Base-by-base conservation (phyloP, 495 filamentous ascomycete genomes). In the Lasiosphaeris hirsuta region DNA sequence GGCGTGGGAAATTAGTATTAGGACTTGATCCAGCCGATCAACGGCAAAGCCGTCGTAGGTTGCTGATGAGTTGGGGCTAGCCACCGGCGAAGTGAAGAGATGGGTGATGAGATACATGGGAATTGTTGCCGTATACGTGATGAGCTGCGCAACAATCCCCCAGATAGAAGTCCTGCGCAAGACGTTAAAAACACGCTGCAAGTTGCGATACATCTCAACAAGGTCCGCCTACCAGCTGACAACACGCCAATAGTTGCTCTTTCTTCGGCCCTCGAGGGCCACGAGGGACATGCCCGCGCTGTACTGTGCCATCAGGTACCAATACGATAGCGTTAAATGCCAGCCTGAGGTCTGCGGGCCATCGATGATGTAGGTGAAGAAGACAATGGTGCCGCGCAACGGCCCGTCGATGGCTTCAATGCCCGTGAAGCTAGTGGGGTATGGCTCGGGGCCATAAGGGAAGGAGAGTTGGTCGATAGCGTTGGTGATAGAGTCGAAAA, bases 281-380 rank as follows among this genome's bases (percentile, higher is more conserved):
- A 87, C 65, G 47, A 86, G 52, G 14, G 73, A 70, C 82, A 82
- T 86, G 37, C 72, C 76, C 3, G 81, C 78, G 10, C 75, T 76
- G 56, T 84, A 78, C 23, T 85, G 81, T 0, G 77, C 79, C 30
- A 79, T 74, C 35, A 84, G 78, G 42, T 71, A 75, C 40, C 81
- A 69, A 7, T 77, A 72, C 59, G 80, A 78, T 0, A 85, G 62
- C 3, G 69, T 63, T 9, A 78, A 65, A 3, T 69, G 68, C 4
- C 76, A 75, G n/a, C n/a, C n/a, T n/a, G n/a, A n/a, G 40, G 73
- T 67, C 30, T 69, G 70, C 30, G 53, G 48, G 35, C 81, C 47
- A 44, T 85, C 79, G n/a, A 84, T 63, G 1, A 75, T 56, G 6
- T 80, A 72, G 55, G 78, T 81, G 71, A 86, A 86, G 63, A 86